Evolutionary conservation across 202 grass and related monocot genomes (phyloP), one percentile per base, ranked within the genome.

Genomic region (Brachypodium distachyon): DNA sequence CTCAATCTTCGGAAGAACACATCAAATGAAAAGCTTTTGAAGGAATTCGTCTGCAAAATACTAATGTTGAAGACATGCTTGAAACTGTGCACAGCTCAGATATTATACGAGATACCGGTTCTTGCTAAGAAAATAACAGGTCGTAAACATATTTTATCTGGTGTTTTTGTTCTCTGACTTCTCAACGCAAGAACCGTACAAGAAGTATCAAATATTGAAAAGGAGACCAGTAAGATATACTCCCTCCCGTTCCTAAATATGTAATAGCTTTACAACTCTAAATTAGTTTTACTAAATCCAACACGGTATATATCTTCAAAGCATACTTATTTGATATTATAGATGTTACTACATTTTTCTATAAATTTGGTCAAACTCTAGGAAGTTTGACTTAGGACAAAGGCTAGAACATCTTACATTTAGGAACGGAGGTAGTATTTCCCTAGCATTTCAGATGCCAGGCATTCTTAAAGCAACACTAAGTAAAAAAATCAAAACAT

Each of bases 151-250:
- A 17, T 9, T 29, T 19, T 41, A 73, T 73, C n/a, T 74, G 37
- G 23, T 10, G 5, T 40, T 50, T 61, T 37, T 9, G 10, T 40
- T 53, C 12, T 40, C 60, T 53, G 22, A 66, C 33, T 65, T 38
- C 22, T 71, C 23, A n/a, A 38, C 60, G 29, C 23, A 41, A 55
- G 2, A 57, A 72, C 27, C 65, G 28, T 59, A 21, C 2, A 22
- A 81, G 19, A 37, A 61, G 11, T 75, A 38, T 6, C 41, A 69
- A 43, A 40, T 70, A 80, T 40, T 75, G 59, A 46, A 17, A 86
- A 52, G 44, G 25, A 4, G 13, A 77, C 7, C 17, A 14, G 25
- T 50, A 33, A 32, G 12, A 63, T 55, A 42, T 72, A n/a, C n/a
- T n/a, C n/a, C n/a, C n/a, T n/a, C n/a, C n/a, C n/a, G n/a, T n/a